Percentiles rank a stretch among this genome's conserved stretches.
phyloP scores from a whole-genome alignment of 2,329 filamentous ascomycete genomes.

The Cercospora citrullina region DNA sequence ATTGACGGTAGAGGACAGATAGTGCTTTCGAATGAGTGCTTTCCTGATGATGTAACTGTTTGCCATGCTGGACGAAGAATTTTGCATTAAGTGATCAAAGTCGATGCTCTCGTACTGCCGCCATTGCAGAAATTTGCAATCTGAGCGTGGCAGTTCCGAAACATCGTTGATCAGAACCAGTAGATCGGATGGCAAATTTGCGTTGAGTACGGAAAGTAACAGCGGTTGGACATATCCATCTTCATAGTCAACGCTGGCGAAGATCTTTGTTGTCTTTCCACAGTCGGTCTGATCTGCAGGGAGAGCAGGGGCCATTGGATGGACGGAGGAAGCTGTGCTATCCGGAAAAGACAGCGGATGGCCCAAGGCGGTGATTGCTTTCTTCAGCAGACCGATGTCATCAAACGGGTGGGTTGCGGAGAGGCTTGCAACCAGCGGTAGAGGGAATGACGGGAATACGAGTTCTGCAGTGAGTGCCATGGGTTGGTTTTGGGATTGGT shows the following conservation, averaged over 20 bases:
- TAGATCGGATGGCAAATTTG: conserved; percentile 55
- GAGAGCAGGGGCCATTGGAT: conserved; percentile 4
- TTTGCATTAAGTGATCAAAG: conserved; percentile 69
- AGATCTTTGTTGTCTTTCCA: conserved; percentile 43
- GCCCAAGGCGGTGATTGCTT: background rate
- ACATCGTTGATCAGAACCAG: conserved; percentile 52
- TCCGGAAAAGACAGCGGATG: background rate
- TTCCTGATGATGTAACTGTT: conserved; percentile 97
- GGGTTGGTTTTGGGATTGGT: too few species aligned
- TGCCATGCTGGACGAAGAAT: conserved; percentile 64
- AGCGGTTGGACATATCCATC: conserved; percentile 88
- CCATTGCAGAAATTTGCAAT: conserved; percentile 69
- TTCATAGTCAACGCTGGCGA: conserved; percentile 79
- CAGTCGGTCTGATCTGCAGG: background rate
- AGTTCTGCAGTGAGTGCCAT: background rate
- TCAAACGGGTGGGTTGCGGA: background rate
- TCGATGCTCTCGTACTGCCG: conserved; percentile 83
- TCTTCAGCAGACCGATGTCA: background rate
- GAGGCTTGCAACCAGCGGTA: background rate
- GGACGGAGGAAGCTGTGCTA: background rate
- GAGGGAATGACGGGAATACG: background rate
- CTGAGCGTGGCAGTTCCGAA: conserved; percentile 50
- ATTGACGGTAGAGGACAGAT: conserved; percentile 77
- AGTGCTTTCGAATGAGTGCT: conserved; percentile 94
- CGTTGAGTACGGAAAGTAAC: conserved; percentile 69